Evolutionary conservation across 306 rosid genomes (phyloP), one percentile per base, ranked within the genome.

Genomic region (Cotoneaster glaucophyllus): DNA sequence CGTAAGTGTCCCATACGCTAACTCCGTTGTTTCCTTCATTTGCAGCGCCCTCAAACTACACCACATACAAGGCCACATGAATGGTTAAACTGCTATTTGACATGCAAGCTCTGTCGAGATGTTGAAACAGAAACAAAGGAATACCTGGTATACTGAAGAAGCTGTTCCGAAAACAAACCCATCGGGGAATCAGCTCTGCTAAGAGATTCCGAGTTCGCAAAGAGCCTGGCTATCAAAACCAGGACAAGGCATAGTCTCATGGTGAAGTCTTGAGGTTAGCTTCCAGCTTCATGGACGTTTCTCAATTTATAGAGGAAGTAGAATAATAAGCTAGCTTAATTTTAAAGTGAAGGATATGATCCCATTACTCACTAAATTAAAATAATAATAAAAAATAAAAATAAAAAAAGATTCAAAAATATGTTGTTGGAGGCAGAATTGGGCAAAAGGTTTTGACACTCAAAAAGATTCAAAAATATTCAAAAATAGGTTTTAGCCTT

Each of bases 81-180:
- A 10, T 63, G 52, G 62, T 73, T 74, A n/a, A 69, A 24, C 39
- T 26, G 37, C 52, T 54, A 21, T 54, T 11, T 21, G 34, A 21
- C 32, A 44, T 39, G 45, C 44, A 13, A 14, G 34, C 22, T 34
- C 70, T 24, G 11, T 15, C 44, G 56, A 29, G 64, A 11, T 68
- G 28, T n/a, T 13, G 67, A 79, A 74, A 45, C 65, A 22, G 17
- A 61, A 14, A 34, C 13, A 34, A 32, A 69, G n/a, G 18, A 67
- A 26, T 90, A 93, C 98, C 98, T 93, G 98, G 82, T 83, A 82
- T 67, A 97, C 98, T 39, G 98, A 93, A 74, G 98, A 90, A 83
- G 98, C 98, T 67, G 97, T 93, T 82, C 98, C 97, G 79, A 93
- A 93, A 44, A 90, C 28, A 66, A 93, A 93, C 62, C 93, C 96